phyloP scores from a whole-genome alignment of 106 monocot genomes.

The Apostasia shenzhenica region DNA sequence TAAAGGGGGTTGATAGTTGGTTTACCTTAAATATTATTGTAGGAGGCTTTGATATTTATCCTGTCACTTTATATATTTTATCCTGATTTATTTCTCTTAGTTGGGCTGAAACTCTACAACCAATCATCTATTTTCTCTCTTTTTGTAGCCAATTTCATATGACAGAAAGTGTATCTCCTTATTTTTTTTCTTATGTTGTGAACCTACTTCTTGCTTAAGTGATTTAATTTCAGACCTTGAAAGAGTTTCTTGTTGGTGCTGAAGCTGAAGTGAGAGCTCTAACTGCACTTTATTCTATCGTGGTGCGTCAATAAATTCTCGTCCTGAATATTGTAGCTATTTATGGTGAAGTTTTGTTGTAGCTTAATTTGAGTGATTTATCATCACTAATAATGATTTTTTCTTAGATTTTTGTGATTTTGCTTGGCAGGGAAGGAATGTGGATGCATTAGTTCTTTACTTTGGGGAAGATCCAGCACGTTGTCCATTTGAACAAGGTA shows the following conservation, averaged over 20 bases:
- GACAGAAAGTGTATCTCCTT: neutral
- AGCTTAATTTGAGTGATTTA: too few species aligned
- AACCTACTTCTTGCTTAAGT: neutral
- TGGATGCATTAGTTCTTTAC: constrained; percentile 12
- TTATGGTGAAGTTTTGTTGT: too few species aligned
- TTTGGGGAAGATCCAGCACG: neutral
- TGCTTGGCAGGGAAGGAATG: neutral
- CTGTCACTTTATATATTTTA: neutral
- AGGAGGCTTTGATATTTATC: neutral
- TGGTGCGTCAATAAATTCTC: constrained; percentile 23
- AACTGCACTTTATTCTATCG: constrained; percentile 45
- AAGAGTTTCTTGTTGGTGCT: constrained; percentile 65
- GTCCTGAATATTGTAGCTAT: too few species aligned
- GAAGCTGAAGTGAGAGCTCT: constrained; percentile 55
- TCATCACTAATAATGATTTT: too few species aligned
- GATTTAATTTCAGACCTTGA: constrained; percentile 57
- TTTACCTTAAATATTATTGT: too few species aligned
- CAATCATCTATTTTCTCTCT: too few species aligned
- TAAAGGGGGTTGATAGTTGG: too few species aligned
- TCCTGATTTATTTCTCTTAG: too few species aligned
- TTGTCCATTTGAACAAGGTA: too few species aligned
- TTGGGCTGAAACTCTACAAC: too few species aligned
- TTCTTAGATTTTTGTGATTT: too few species aligned
- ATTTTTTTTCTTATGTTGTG: neutral
- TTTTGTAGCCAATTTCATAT: too few species aligned